Conservation (phyloP, 768 basidiomycete species). For the Tricholoma sp. region DNA sequence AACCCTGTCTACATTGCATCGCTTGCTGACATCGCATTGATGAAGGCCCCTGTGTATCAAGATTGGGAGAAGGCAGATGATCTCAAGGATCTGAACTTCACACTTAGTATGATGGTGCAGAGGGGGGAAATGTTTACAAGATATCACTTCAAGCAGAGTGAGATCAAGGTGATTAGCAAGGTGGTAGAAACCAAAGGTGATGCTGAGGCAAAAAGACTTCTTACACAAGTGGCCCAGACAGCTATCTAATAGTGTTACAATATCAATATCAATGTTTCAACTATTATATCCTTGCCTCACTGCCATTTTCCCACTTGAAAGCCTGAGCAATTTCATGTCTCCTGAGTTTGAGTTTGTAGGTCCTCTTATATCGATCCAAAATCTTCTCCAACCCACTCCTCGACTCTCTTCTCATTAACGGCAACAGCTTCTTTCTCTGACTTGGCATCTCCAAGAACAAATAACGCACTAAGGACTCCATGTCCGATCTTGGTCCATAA, state of each 20-base stretch:
- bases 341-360: neutral
- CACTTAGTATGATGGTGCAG: neutral
- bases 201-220: neutral
- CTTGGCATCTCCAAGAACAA: too few relatives aligned
- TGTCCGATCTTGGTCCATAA: neutral
- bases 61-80: neutral
- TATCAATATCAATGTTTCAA: neutral
- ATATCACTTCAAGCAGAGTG: neutral
- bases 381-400: slow-evolving; percentile 12
- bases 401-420: slow-evolving; percentile 10
- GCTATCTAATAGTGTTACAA: neutral
- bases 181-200: neutral
- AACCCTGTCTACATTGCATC: neutral
- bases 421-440: slow-evolving; percentile 14
- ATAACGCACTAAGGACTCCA: neutral
- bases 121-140: neutral
- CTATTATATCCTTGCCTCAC: neutral
- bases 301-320: neutral
- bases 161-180: neutral
- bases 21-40: neutral
- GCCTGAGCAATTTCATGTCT: neutral
- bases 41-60: neutral
- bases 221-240: neutral
- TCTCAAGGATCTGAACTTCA: neutral
- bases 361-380: slow-evolving; percentile 13